A percentile compares a stretch with the other conserved stretches of the same genome.
Evolutionary conservation across 2,329 filamentous ascomycete species (phyloP).

Genomic region (Hypoxylon sp.): DNA sequence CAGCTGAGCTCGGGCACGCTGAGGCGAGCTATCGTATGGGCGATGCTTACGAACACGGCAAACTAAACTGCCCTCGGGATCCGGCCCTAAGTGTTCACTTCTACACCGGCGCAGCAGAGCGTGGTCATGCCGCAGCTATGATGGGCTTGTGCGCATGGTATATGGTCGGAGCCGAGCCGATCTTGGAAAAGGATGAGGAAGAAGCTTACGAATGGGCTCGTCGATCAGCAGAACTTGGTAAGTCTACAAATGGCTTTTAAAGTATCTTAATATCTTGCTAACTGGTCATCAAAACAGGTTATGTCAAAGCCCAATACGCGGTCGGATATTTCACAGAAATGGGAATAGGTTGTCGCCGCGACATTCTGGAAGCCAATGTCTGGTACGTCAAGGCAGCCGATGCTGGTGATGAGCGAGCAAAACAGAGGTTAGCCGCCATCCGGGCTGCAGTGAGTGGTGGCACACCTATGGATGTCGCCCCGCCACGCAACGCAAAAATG

Average conservation of each 20-base stretch:
- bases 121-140: constrained; percentile 88
- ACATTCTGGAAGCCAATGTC: constrained; percentile 96
- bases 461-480: constrained; percentile 69
- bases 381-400: constrained; percentile 99
- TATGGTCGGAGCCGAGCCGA: constrained; percentile 91
- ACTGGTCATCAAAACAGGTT: constrained; percentile 62
- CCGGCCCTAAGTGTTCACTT: constrained; percentile 96
- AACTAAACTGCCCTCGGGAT: constrained; percentile 88
- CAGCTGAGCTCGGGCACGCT: constrained; percentile 89
- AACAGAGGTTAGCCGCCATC: constrained; percentile 88
- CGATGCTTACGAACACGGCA: constrained; percentile 96
- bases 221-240: constrained; percentile 87
- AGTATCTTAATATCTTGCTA: constrained; percentile 31
- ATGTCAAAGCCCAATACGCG: constrained; percentile 87
- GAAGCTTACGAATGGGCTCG: constrained; percentile 98
- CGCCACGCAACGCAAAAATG: constrained; percentile 67
- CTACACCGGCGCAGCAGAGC: constrained; percentile 92
- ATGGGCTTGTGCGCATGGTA: constrained; percentile 99
- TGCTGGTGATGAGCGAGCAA: constrained; percentile 89
- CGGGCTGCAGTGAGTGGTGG: constrained; percentile 79
- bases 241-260: constrained; percentile 54
- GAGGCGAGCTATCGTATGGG: constrained; percentile 91
- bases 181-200: constrained; percentile 93
- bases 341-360: constrained; percentile 94
- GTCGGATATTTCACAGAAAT: constrained; percentile 98